Percentiles rank a stretch among this genome's conserved stretches.
Conservation (phyloP, 1,139 yeast genomes). For the Saccharomyces hybrid region DNA sequence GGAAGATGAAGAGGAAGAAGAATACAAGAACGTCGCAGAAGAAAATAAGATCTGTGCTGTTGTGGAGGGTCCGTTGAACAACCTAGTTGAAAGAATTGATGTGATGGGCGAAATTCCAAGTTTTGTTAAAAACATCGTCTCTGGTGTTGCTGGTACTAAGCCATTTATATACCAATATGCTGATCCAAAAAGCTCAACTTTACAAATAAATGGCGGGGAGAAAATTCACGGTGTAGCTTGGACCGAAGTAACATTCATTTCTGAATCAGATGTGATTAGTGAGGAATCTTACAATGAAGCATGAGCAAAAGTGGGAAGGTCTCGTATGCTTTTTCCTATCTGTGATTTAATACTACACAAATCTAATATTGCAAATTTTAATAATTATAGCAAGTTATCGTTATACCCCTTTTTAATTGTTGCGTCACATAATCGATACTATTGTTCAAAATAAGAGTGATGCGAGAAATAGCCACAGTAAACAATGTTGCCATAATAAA, state of each 20-base stretch:
- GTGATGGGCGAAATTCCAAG: slow-evolving; percentile 96
- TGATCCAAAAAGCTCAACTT: slow-evolving; percentile 37
- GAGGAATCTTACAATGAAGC: slow-evolving; percentile 24
- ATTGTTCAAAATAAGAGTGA: background rate
- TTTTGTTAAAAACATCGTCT: slow-evolving; percentile 85
- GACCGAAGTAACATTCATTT: slow-evolving; percentile 77
- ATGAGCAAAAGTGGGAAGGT: background rate
- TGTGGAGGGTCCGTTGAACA: slow-evolving; percentile 47
- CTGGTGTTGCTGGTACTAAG: slow-evolving; percentile 91
- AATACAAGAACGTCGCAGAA: slow-evolving; percentile 13
- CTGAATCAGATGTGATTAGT: slow-evolving; percentile 32
- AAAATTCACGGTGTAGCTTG: slow-evolving; percentile 55
- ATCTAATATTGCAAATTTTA: background rate
- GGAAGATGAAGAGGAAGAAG: slow-evolving; percentile 26
- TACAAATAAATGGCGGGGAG: slow-evolving; percentile 34
- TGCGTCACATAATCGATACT: background rate
- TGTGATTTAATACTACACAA: background rate
- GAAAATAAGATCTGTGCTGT: slow-evolving; percentile 31
- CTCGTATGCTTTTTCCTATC: background rate
- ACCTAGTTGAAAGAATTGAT: slow-evolving; percentile 81
- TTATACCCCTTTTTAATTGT: background rate
- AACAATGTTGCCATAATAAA: background rate
- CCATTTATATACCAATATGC: slow-evolving; percentile 92
- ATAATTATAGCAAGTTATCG: background rate
- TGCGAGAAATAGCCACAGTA: background rate